These are phyloP conservation scores for Malassezia restricta DNA, from an alignment of 1,284 basidiomycete species.

Conservation along the genomic window DNA sequence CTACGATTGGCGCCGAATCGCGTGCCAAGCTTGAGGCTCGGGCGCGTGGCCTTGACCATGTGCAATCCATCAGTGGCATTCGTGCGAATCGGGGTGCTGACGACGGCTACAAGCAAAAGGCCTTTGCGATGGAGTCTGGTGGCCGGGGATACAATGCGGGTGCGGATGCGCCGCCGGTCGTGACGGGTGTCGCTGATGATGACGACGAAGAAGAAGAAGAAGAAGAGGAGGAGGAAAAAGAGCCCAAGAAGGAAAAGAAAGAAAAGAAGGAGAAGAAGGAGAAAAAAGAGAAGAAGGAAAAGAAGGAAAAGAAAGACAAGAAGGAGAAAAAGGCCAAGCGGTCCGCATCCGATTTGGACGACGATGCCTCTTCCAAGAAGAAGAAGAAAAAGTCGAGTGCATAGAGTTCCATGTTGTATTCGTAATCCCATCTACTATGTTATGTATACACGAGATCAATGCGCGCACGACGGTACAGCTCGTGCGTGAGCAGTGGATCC, in stretches of 20 bases:
- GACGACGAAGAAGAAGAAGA: constrained; percentile 55
- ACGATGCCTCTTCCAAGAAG: constrained; percentile 26
- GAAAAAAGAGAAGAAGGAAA: constrained; percentile 34
- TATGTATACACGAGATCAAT: constrained; percentile 21
- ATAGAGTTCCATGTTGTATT: constrained; percentile 3
- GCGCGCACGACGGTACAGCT: constrained; percentile 20
- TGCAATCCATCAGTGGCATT: constrained; percentile 23
- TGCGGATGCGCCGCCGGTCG: constrained; percentile 30
- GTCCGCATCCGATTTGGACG: constrained; percentile 20
- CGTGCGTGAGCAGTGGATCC: constrained; percentile 7
- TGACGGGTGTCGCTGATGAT: constrained; percentile 47
- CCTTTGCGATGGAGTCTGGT: constrained; percentile 31
- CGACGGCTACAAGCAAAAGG: constrained; percentile 39
- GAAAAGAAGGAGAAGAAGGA: constrained; percentile 32
- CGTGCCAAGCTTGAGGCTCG: constrained; percentile 90
- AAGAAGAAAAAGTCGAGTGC: constrained; percentile 27
- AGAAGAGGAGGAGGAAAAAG: constrained; percentile 16
- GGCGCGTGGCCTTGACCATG: constrained; percentile 65
- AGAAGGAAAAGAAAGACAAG: constrained; percentile 23
- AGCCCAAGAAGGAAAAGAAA: constrained; percentile 5
- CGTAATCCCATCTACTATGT: constrained; percentile 7
- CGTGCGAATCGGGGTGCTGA: constrained; percentile 24
- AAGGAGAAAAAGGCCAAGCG: constrained; percentile 31
- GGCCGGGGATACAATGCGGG: constrained; percentile 38
- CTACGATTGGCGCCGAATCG: constrained; percentile 76